A percentile compares a stretch with the other conserved stretches of the same genome.
phyloP scores from a whole-genome alignment of 345 rosid genomes.

The Bruguiera gymnorhiza region DNA sequence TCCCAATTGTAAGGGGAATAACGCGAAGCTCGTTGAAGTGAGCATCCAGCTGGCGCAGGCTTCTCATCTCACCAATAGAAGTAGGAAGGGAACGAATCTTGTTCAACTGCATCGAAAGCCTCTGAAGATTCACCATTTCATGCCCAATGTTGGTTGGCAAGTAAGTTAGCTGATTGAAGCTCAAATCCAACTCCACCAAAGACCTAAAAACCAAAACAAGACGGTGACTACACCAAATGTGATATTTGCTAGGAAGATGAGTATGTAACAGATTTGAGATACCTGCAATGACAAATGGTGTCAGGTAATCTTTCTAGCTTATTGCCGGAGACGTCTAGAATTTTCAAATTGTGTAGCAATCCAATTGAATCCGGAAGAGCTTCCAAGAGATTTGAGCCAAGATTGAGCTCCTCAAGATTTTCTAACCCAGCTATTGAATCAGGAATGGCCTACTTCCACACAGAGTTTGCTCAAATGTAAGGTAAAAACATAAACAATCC shows the following conservation, averaged over 20 bases:
- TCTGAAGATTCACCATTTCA: slow-evolving; percentile 58
- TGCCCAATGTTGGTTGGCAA: slow-evolving; percentile 85
- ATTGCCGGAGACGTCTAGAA: slow-evolving; percentile 66
- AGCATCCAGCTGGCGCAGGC: slow-evolving; percentile 61
- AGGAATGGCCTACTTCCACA: slow-evolving; percentile 61
- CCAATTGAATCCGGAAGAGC: slow-evolving; percentile 85
- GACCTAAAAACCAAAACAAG: slow-evolving; percentile 38
- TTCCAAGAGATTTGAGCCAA: slow-evolving; percentile 69
- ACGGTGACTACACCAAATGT: not conserved
- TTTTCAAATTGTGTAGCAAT: slow-evolving; percentile 58
- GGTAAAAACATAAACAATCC: not conserved
- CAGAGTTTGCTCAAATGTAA: slow-evolving; percentile 14
- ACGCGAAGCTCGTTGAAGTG: slow-evolving; percentile 79
- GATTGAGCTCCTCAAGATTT: slow-evolving; percentile 69
- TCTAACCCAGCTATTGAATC: slow-evolving; percentile 84
- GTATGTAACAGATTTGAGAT: slow-evolving; percentile 13
- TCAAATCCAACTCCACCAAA: slow-evolving; percentile 68
- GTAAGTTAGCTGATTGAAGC: slow-evolving; percentile 68
- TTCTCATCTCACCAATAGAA: slow-evolving; percentile 68
- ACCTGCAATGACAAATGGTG: slow-evolving; percentile 76
- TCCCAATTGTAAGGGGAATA: slow-evolving; percentile 62
- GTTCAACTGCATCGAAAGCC: slow-evolving; percentile 61
- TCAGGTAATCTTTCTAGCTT: slow-evolving; percentile 73
- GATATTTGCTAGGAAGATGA: too few relatives aligned
- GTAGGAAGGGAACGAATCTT: slow-evolving; percentile 72